Evolutionary conservation across 2,329 filamentous ascomycete genomes (phyloP).

Genomic region (Exophiala spinifera): DNA sequence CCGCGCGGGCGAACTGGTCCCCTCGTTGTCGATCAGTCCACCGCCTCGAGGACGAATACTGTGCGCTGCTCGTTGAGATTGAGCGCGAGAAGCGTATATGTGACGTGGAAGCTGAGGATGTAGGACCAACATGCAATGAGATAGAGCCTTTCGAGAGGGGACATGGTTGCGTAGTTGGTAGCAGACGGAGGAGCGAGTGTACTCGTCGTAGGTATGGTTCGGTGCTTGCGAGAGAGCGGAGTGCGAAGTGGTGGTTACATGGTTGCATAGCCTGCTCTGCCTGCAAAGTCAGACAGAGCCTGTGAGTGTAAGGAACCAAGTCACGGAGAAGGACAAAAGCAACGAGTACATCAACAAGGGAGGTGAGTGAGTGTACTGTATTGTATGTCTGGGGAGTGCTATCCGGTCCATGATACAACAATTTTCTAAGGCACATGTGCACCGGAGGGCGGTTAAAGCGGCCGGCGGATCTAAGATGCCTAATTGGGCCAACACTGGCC

Average conservation of each 20-base stretch:
- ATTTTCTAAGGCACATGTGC: too few species aligned
- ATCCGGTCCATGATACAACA: too few species aligned
- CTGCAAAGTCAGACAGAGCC: neutral
- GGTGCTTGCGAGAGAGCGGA: too few species aligned
- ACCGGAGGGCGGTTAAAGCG: too few species aligned
- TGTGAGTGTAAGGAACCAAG: neutral
- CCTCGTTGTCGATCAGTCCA: constrained; percentile 78
- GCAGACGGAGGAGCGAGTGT: too few species aligned
- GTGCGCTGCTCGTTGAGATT: constrained; percentile 4
- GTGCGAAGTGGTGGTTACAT: too few species aligned
- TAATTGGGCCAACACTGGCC: too few species aligned
- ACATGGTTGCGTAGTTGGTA: constrained; percentile 11
- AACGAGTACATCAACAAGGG: too few species aligned
- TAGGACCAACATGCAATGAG: constrained; percentile 29
- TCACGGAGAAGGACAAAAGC: too few species aligned
- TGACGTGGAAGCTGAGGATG: constrained; percentile 27
- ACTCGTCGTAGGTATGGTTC: neutral
- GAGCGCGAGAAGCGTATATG: constrained; percentile 18
- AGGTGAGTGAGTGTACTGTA: too few species aligned
- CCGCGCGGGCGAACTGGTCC: constrained; percentile 71
- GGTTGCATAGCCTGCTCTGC: constrained; percentile 2
- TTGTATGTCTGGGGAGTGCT: too few species aligned
- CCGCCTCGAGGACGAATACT: constrained; percentile 19
- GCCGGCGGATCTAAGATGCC: too few species aligned
- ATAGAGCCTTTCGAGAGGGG: constrained; percentile 26